Conservation (phyloP, 2,329 filamentous ascomycete genomes). For the Dactylellina parvicollis region DNA sequence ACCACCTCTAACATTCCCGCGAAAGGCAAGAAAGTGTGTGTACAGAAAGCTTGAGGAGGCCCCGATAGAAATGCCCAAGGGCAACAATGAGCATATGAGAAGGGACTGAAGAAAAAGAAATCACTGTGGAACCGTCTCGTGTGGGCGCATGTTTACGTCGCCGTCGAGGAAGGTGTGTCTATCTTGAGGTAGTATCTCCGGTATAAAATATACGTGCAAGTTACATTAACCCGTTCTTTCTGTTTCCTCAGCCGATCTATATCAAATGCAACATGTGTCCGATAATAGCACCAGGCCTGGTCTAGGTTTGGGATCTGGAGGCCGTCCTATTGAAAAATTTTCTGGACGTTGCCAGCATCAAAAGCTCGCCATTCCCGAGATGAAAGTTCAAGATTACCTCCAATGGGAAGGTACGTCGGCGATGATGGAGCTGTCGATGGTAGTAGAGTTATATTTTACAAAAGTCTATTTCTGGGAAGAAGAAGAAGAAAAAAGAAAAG, state of each 20-base stretch:
- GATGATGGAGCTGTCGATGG: slow-evolving; percentile 17
- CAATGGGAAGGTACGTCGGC: slow-evolving; percentile 39
- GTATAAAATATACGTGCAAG: not conserved
- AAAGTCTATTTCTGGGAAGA: no score
- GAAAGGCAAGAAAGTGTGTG: no score
- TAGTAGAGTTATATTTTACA: not conserved
- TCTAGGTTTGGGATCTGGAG: not conserved
- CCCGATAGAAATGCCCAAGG: not conserved
- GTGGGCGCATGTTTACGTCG: slow-evolving; percentile 19
- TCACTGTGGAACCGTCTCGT: not conserved
- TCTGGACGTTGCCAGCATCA: not conserved
- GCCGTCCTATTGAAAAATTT: not conserved
- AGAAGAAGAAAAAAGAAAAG: no score
- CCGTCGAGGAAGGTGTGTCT: slow-evolving; percentile 17
- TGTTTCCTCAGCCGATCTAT: not conserved
- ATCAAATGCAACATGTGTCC: slow-evolving; percentile 17
- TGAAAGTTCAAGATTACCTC: not conserved
- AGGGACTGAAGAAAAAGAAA: no score
- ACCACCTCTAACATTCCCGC: no score
- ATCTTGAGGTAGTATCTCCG: slow-evolving; percentile 39
- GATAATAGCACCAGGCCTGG: slow-evolving; percentile 3
- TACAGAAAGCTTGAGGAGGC: slow-evolving; percentile 14
- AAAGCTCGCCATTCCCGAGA: slow-evolving; percentile 38
- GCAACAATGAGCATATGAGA: not conserved
- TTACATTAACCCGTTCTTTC: not conserved